Evolutionary conservation across 257 asterid genomes (phyloP), one percentile per base, ranked within the genome.

Genomic region (Solanum chiquidenum): DNA sequence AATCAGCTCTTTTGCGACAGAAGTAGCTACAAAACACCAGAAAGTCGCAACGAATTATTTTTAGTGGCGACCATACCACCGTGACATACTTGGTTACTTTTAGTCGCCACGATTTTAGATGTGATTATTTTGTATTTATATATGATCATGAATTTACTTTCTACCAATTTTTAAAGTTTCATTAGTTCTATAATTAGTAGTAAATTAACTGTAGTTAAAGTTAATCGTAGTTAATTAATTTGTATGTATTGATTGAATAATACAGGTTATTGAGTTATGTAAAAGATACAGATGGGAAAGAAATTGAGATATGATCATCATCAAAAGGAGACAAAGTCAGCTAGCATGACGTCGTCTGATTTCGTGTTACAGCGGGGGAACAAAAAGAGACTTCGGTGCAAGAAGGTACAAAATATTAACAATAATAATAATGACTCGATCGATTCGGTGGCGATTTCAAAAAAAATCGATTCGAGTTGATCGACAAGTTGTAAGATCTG

Each of bases 301-400:
- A 93, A 92, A 88, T 89, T 80, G 86, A 86, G 96, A 89, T 94
- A 96, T 29, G 42, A 82, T 37, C 83, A 58, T 35, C n/a, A 29
- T 8, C 49, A 34, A 13, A 58, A 83, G 46, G 93, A 93, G 85
- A 88, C 92, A 49, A 91, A 92, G 90, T 88, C 94, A 68, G 90
- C 90, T 35, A 88, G 87, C 23, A 91, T 94, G 88, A 84, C 95
- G 92, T 91, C 99, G 88, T 93, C 97, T 1, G 97, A 95, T 86
- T 94, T 95, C 90, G 94, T 90, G 9, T 89, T 97, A 90, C 98
- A 93, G 94, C 91, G 98, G 98, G 98, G 98, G 14, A 95, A 93
- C 88, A 90, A 97, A 86, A 95, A 94, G 88, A 90, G 98, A 91
- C 87, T 94, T 72, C 93, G 98, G 37, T 95, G 99, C 91, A 94